phyloP scores from a whole-genome alignment of 1,284 basidiomycete genomes.

The Ustilago tritici region DNA sequence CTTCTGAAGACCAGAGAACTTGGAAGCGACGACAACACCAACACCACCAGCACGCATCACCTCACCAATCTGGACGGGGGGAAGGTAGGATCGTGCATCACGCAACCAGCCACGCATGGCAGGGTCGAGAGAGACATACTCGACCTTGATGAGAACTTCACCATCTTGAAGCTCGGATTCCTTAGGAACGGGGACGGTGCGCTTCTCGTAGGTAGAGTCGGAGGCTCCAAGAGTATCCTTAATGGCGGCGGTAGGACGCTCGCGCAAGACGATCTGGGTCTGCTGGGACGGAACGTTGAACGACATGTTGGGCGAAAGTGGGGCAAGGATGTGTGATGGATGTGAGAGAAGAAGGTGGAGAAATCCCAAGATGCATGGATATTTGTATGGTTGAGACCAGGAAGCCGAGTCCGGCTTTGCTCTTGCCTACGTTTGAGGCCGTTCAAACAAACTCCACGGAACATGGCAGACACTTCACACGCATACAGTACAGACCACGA shows the following conservation, averaged over 20 bases:
- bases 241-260: slow-evolving; percentile 66
- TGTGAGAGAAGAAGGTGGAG: slow-evolving; percentile 1
- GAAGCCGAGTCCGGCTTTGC: slow-evolving; percentile 10
- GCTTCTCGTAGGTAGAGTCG: slow-evolving; percentile 60
- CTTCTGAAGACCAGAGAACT: slow-evolving; percentile 57
- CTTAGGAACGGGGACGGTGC: slow-evolving; percentile 39
- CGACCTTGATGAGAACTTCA: slow-evolving; percentile 64
- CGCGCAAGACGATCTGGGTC: slow-evolving; percentile 64
- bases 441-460: slow-evolving; percentile 11
- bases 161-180: slow-evolving; percentile 55
- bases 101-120: slow-evolving; percentile 83
- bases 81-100: slow-evolving; percentile 73
- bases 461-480: background rate
- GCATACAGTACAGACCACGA: background rate
- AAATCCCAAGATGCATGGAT: background rate
- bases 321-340: background rate
- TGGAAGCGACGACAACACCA: slow-evolving; percentile 75
- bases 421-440: background rate
- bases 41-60: slow-evolving; percentile 81
- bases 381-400: background rate
- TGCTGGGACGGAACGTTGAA: slow-evolving; percentile 39
- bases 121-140: slow-evolving; percentile 68
- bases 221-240: slow-evolving; percentile 46
- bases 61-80: slow-evolving; percentile 81
- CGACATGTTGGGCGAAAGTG: slow-evolving; percentile 22